Evolutionary conservation across 2,329 filamentous ascomycete genomes (phyloP).

Genomic region (Hirsutella minnesotensis): DNA sequence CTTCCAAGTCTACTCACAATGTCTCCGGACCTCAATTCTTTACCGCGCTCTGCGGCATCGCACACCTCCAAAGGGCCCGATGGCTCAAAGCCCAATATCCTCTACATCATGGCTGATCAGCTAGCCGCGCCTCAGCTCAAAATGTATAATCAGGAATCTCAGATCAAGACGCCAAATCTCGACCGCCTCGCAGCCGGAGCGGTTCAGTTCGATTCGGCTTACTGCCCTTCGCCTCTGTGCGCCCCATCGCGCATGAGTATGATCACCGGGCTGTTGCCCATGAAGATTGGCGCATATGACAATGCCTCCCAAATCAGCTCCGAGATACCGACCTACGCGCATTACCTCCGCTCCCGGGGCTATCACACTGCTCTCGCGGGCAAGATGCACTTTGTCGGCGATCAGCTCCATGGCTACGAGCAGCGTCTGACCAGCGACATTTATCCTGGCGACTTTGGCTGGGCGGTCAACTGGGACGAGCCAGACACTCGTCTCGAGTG

Average conservation of each 20-base stretch:
- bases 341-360: constrained; percentile 73
- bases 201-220: constrained; percentile 86
- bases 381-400: constrained; percentile 96
- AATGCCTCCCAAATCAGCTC: constrained; percentile 78
- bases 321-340: constrained; percentile 82
- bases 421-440: constrained; percentile 88
- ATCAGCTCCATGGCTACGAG: constrained; percentile 91
- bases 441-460: constrained; percentile 88
- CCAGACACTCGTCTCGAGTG: constrained; percentile 78
- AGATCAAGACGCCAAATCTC: constrained; percentile 86
- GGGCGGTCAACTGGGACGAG: constrained; percentile 92
- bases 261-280: constrained; percentile 84
- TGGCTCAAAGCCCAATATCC: constrained; percentile 27
- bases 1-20: constrained; percentile 24
- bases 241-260: constrained; percentile 89
- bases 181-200: constrained; percentile 70
- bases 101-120: constrained; percentile 95
- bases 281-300: constrained; percentile 85
- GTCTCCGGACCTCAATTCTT: constrained; percentile 65
- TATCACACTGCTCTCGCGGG: constrained; percentile 87
- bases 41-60: constrained; percentile 41
- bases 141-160: constrained; percentile 80
- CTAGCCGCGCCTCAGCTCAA: constrained; percentile 81
- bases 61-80: constrained; percentile 10
- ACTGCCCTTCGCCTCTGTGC: constrained; percentile 88